Percentiles rank a stretch among this genome's conserved stretches.
These are phyloP conservation scores for Pelargonium hybrid DNA, from an alignment of 441 rosid species.

Conservation along the genomic window DNA sequence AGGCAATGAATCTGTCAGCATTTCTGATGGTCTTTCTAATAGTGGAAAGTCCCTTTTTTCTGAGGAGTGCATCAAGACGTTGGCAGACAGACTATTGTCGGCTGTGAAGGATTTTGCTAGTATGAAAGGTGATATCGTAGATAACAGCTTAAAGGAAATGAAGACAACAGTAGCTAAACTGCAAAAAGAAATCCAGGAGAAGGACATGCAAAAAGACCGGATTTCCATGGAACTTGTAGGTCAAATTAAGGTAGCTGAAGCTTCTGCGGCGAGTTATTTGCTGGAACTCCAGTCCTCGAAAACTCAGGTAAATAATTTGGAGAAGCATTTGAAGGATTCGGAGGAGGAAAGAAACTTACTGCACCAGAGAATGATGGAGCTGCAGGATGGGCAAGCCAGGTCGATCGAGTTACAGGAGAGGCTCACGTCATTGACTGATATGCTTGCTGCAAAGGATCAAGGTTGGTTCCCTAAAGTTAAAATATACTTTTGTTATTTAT, in stretches of 20 bases:
- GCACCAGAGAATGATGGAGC: constrained; percentile 46
- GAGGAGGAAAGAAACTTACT: constrained; percentile 44
- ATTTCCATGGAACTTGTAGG: constrained; percentile 74
- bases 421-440: constrained; percentile 42
- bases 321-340: constrained; percentile 39
- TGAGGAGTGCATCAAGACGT: constrained; percentile 47
- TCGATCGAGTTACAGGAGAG: constrained; percentile 46
- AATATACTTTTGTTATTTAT: constrained; percentile 4
- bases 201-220: constrained; percentile 74
- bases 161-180: constrained; percentile 54
- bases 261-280: constrained; percentile 47
- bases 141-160: constrained; percentile 61
- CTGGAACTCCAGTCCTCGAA: constrained; percentile 64
- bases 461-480: constrained; percentile 37
- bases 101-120: constrained; percentile 41
- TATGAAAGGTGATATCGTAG: constrained; percentile 41
- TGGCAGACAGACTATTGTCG: constrained; percentile 47
- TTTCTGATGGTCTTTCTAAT: constrained; percentile 22
- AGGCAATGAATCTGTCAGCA: constrained; percentile 25
- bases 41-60: constrained; percentile 31
- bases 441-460: constrained; percentile 75
- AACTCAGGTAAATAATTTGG: constrained; percentile 44
- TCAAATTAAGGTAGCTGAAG: constrained; percentile 96
- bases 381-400: constrained; percentile 51
- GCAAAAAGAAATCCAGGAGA: constrained; percentile 91